Conservation (phyloP, 257 asterid genomes). For the Nemophila menziesii region DNA sequence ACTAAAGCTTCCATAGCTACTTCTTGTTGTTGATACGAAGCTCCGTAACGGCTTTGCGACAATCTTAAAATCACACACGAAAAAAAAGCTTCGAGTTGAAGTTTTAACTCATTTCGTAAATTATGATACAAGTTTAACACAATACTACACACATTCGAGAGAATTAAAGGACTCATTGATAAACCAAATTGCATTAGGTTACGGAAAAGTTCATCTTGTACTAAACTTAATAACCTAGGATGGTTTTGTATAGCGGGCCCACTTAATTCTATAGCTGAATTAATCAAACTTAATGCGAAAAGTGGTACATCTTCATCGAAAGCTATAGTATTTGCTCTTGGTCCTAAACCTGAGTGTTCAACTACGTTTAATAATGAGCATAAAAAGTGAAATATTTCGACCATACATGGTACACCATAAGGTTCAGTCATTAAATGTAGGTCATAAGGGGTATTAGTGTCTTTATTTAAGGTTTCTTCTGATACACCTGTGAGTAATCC, state of each 20-base stretch:
- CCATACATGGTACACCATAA: constrained; percentile 93
- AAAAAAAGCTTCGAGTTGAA: constrained; percentile 92
- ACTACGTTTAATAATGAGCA: constrained; percentile 80
- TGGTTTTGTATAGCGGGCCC: constrained; percentile 63
- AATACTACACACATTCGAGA: constrained; percentile 89
- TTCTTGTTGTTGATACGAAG: constrained; percentile 96
- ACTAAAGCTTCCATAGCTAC: constrained; percentile 98
- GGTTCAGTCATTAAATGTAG: constrained; percentile 77
- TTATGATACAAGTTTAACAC: constrained; percentile 81
- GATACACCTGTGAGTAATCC: constrained; percentile 27
- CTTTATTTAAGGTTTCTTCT: constrained; percentile 64
- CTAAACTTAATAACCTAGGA: constrained; percentile 78
- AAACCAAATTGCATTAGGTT: constrained; percentile 91
- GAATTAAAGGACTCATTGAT: constrained; percentile 83
- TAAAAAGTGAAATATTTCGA: constrained; percentile 85
- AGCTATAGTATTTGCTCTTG: constrained; percentile 66
- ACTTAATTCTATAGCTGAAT: constrained; percentile 86
- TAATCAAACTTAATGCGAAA: constrained; percentile 83
- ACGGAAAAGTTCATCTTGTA: constrained; percentile 84
- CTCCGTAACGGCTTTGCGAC: constrained; percentile 82
- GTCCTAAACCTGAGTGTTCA: constrained; percentile 67
- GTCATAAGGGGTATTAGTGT: constrained; percentile 69
- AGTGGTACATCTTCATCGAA: constrained; percentile 95
- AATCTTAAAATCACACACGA: constrained; percentile 91
- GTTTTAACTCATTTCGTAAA: constrained; percentile 72